Evolutionary conservation across 306 rosid genomes (phyloP).

Genomic region (Abrus pulchellus): DNA sequence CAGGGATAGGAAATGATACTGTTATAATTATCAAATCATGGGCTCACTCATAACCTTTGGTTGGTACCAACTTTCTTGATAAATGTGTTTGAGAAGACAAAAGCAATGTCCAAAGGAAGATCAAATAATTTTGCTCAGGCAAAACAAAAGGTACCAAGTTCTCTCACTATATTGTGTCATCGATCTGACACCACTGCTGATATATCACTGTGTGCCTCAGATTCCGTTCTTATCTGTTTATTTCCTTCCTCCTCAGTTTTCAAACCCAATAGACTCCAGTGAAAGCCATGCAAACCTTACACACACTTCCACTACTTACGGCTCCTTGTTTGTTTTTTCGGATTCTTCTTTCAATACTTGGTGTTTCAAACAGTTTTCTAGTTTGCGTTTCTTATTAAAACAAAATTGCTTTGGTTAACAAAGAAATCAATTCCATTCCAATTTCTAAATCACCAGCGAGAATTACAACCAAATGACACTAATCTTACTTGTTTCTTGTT

Average conservation of each 20-base stretch:
- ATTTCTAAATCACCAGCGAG: constrained; percentile 4
- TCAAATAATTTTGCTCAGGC: constrained; percentile 52
- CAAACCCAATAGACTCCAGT: constrained; percentile 40
- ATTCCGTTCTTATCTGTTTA: constrained; percentile 63
- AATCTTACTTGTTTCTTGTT: not conserved
- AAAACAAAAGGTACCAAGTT: constrained; percentile 63
- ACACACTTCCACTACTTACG: not conserved
- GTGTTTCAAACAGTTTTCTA: constrained; percentile 10
- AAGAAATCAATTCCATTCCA: not conserved
- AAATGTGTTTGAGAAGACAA: constrained; percentile 75
- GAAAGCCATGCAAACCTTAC: constrained; percentile 56
- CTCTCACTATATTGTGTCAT: constrained; percentile 57
- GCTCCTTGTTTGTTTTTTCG: constrained; percentile 21
- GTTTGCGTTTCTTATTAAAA: not conserved
- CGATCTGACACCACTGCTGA: constrained; percentile 67
- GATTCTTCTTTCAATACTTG: constrained; percentile 24
- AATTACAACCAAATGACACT: constrained; percentile 6
- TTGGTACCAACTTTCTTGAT: constrained; percentile 70
- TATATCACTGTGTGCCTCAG: constrained; percentile 38
- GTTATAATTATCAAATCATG: constrained; percentile 58
- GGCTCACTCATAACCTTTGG: constrained; percentile 51
- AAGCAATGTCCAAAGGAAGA: constrained; percentile 65
- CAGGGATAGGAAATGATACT: constrained; percentile 47
- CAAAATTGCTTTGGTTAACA: not conserved
- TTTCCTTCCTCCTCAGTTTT: constrained; percentile 12